Conservation (phyloP, 805 yeast genomes). For the Suhomyces sp. region DNA sequence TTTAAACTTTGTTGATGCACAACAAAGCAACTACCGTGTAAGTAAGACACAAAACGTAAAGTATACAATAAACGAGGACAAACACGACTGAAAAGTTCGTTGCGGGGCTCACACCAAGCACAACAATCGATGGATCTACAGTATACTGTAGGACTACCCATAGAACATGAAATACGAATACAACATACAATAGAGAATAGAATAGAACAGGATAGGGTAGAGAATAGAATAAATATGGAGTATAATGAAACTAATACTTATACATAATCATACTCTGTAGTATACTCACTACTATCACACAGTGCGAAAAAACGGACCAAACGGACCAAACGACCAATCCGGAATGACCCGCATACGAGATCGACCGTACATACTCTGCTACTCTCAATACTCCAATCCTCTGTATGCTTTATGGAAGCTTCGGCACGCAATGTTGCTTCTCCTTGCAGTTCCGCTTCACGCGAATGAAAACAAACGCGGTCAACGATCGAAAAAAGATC, state of each 20-base stretch:
- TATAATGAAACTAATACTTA: no score
- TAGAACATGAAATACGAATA: no score
- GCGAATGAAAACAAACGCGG: not conserved
- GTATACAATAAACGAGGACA: slow-evolving; percentile 1
- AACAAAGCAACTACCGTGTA: not conserved
- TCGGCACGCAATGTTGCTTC: not conserved
- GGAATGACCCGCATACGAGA: no score
- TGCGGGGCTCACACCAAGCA: not conserved
- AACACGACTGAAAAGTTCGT: slow-evolving; percentile 2
- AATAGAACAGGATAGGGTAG: no score
- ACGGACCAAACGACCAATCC: no score
- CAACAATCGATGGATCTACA: not conserved
- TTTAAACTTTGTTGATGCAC: not conserved
- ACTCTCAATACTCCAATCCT: not conserved
- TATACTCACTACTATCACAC: no score
- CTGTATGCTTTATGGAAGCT: not conserved
- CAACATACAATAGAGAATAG: no score
- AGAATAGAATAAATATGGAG: no score
- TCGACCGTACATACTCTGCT: no score
- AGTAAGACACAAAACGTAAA: not conserved
- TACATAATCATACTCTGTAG: no score
- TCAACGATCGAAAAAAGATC: not conserved
- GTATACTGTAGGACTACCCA: no score
- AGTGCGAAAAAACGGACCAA: no score
- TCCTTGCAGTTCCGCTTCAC: not conserved